Evolutionary conservation across 139 green algal species (phyloP).

Genomic region (Diplosphaera chodatii): DNA sequence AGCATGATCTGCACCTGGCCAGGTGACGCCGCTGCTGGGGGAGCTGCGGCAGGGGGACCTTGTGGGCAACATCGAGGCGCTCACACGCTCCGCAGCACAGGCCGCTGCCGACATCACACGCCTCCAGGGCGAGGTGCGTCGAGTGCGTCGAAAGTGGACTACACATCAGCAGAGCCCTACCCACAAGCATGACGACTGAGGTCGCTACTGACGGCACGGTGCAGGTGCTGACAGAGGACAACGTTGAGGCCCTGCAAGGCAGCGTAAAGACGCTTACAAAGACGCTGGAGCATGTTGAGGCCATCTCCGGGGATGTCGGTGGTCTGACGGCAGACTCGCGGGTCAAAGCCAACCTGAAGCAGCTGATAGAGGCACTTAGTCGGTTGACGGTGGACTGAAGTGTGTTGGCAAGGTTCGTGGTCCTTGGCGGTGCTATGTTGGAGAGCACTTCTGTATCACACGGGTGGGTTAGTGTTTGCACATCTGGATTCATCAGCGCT

Average conservation of each 20-base stretch:
- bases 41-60: constrained; percentile 70
- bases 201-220: background rate
- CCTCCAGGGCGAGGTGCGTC: constrained; percentile 62
- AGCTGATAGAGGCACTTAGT: constrained; percentile 78
- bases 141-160: no score
- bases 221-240: constrained; percentile 85
- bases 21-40: constrained; percentile 67
- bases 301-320: constrained; percentile 57
- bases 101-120: constrained; percentile 76
- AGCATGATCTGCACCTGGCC: no score
- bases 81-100: constrained; percentile 69
- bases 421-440: no score
- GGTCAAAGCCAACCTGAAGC: constrained; percentile 76
- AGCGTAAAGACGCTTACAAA: constrained; percentile 69
- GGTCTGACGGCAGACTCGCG: constrained; percentile 63
- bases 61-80: constrained; percentile 69
- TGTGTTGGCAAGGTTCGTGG: no score
- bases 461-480: no score
- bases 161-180: no score
- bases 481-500: no score
- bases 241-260: constrained; percentile 74
- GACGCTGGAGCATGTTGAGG: constrained; percentile 73
- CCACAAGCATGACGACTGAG: no score
- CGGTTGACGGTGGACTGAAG: constrained; percentile 78
- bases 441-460: no score